phyloP scores from a whole-genome alignment of 2,329 filamentous ascomycete species.

The Aspergillus clavatus region DNA sequence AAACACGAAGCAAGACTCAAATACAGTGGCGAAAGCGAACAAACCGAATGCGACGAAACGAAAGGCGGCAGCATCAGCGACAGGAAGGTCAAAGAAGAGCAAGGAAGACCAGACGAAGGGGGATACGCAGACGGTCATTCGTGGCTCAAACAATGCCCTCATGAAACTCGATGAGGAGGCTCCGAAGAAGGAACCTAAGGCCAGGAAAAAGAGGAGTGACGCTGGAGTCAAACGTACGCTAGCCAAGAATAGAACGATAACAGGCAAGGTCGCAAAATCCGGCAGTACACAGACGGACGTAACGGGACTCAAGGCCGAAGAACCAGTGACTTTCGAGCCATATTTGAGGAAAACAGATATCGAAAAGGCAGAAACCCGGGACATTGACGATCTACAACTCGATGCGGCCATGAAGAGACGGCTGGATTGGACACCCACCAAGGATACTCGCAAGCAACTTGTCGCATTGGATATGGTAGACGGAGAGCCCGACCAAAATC shows the following conservation, averaged over 20 bases:
- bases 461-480: conserved; percentile 14
- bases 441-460: conserved; percentile 32
- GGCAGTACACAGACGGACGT: conserved; percentile 12
- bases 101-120: conserved; percentile 14
- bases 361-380: conserved; percentile 15
- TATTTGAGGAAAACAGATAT: not conserved
- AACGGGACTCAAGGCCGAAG: conserved; percentile 8
- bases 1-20: conserved; percentile 10
- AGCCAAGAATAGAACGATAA: conserved; percentile 30
- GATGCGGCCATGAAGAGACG: conserved; percentile 52
- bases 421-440: conserved; percentile 64
- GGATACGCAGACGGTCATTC: not conserved
- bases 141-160: conserved; percentile 1
- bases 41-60: conserved; percentile 3
- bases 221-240: conserved; percentile 23
- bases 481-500: not conserved
- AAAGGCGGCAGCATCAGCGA: conserved; percentile 3
- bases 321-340: conserved; percentile 2
- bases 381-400: conserved; percentile 25
- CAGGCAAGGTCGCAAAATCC: conserved; percentile 35
- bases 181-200: conserved; percentile 17
- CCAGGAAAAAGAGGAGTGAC: conserved; percentile 21
- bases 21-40: conserved; percentile 10
- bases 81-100: conserved; percentile 10
- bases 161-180: conserved; percentile 11